Percentiles rank a stretch among this genome's conserved stretches.
phyloP scores from a whole-genome alignment of 257 asterid genomes.

The Lantana camara region DNA sequence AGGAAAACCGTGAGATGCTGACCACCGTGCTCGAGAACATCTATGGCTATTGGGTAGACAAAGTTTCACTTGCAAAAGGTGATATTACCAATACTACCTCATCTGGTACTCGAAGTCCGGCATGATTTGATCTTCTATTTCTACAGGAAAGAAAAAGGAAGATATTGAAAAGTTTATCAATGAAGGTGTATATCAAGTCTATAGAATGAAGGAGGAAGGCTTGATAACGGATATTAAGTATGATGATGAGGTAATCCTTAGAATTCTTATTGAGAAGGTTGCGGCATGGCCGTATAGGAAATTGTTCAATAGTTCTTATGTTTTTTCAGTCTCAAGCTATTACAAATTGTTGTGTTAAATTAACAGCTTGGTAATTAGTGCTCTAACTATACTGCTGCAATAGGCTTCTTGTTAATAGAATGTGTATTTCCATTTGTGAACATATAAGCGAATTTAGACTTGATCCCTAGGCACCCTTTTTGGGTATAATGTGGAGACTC shows the following conservation, averaged over 20 bases:
- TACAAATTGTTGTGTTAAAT: too few species aligned
- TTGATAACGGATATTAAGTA: constrained; percentile 77
- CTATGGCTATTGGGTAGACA: constrained; percentile 57
- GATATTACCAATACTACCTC: background rate
- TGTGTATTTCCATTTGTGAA: background rate
- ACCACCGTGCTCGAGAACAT: constrained; percentile 63
- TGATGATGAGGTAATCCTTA: constrained; percentile 65
- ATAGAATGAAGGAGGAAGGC: constrained; percentile 67
- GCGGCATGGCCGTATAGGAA: too few species aligned
- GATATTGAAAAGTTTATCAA: constrained; percentile 61
- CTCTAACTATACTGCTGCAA: too few species aligned
- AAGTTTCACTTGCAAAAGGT: constrained; percentile 63
- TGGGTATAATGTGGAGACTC: background rate
- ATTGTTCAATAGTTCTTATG: too few species aligned
- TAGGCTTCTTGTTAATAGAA: too few species aligned
- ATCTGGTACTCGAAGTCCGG: background rate
- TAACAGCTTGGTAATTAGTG: too few species aligned
- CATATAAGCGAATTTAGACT: background rate
- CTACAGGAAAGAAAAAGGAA: constrained; percentile 62
- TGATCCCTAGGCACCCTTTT: background rate
- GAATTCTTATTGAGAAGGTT: constrained; percentile 3
- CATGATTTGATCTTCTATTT: constrained; percentile 24
- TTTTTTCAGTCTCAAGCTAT: too few species aligned
- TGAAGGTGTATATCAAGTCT: constrained; percentile 62
- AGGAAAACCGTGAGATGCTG: constrained; percentile 72